Percentiles rank a stretch among this genome's conserved stretches.
Evolutionary conservation across 345 rosid genomes (phyloP).

Genomic region (Eucalyptus grandis): DNA sequence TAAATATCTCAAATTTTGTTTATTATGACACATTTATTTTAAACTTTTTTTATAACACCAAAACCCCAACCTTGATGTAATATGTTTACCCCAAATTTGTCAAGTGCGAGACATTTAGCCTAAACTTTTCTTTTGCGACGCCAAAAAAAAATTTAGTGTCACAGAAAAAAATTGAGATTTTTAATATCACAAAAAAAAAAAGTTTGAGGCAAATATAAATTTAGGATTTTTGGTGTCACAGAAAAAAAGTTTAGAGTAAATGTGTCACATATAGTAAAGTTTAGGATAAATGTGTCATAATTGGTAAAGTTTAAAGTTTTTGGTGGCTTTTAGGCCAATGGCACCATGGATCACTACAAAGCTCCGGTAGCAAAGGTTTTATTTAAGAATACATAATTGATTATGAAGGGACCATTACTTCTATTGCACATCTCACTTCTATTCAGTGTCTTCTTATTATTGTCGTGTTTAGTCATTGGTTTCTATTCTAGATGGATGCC

Average conservation of each 20-base stretch:
- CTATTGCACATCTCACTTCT: not conserved
- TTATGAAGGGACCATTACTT: not conserved
- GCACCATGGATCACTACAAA: not conserved
- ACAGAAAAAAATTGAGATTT: too few species aligned
- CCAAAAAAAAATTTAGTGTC: too few species aligned
- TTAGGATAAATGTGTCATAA: too few species aligned
- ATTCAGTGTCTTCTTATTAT: accelerated
- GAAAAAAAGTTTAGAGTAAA: too few species aligned
- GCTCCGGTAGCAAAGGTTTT: not conserved
- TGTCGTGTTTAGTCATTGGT: accelerated
- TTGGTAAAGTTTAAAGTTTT: too few species aligned
- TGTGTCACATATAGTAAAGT: too few species aligned
- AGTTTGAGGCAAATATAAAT: too few species aligned
- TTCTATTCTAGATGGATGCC: accelerated
- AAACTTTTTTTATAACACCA: too few species aligned
- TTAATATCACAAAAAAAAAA: too few species aligned
- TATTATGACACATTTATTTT: accelerated
- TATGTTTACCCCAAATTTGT: accelerated
- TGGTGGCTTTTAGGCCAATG: not conserved
- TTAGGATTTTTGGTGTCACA: too few species aligned
- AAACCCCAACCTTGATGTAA: accelerated
- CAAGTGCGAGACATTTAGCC: accelerated
- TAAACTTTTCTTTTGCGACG: too few species aligned
- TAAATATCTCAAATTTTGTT: accelerated
- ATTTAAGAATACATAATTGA: not conserved